Percentiles rank a stretch among this genome's conserved stretches.
Evolutionary conservation across 768 basidiomycete genomes (phyloP).

Genomic region (Trametes cinnabarina): DNA sequence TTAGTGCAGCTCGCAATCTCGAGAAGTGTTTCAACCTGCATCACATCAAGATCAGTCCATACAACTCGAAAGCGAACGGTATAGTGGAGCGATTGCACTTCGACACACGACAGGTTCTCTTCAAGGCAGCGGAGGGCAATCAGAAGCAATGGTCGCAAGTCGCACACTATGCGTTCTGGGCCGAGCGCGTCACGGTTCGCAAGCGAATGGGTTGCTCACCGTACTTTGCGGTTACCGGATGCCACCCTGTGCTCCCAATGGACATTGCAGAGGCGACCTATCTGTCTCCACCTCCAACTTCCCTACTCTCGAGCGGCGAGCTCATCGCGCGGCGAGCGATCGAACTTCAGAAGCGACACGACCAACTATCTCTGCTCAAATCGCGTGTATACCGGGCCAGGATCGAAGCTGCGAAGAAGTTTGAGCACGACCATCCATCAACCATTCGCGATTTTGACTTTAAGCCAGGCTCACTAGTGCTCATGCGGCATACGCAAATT

Average conservation of each 20-base stretch:
- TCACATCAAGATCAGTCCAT: conserved; percentile 40
- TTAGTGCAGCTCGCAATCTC: conserved; percentile 25
- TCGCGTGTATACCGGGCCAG: conserved; percentile 1
- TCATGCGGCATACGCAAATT: too few species aligned
- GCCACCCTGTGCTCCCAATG: conserved; percentile 21
- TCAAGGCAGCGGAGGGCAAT: conserved; percentile 32
- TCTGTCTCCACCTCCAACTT: conserved; percentile 4
- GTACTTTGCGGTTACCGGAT: conserved; percentile 19
- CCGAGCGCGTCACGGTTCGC: conserved; percentile 34
- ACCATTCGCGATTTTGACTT: too few species aligned
- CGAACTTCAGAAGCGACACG: background rate
- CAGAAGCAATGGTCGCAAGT: conserved; percentile 23
- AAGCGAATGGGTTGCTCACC: conserved; percentile 33
- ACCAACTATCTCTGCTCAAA: background rate
- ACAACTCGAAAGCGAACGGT: conserved; percentile 44
- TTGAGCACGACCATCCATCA: too few species aligned
- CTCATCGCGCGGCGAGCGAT: conserved; percentile 6
- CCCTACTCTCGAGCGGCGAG: conserved; percentile 6
- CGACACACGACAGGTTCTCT: conserved; percentile 34
- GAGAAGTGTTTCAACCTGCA: conserved; percentile 29
- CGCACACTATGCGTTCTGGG: conserved; percentile 33
- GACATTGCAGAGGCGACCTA: conserved; percentile 23
- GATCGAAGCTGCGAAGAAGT: background rate
- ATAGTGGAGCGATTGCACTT: conserved; percentile 32
- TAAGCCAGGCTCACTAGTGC: too few species aligned